A percentile compares a stretch with the other conserved stretches of the same genome.
These are phyloP conservation scores for Metrosideros polymorpha DNA, from an alignment of 441 rosid genomes.

Conservation along the genomic window DNA sequence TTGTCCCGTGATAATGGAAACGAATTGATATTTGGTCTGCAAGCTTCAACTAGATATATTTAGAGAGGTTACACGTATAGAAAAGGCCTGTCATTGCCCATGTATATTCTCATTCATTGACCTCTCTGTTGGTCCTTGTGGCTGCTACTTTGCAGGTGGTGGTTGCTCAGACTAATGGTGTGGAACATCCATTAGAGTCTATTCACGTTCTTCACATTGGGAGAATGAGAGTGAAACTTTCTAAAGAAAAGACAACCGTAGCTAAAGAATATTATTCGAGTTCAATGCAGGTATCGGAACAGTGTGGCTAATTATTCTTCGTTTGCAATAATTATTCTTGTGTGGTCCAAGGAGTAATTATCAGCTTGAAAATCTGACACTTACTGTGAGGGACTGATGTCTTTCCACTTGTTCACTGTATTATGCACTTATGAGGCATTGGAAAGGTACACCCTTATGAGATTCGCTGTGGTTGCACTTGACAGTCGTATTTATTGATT, in stretches of 20 bases:
- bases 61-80: neutral
- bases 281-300: slow-evolving; percentile 62
- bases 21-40: neutral
- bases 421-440: neutral
- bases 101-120: neutral
- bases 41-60: neutral
- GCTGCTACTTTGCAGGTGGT: slow-evolving; percentile 40
- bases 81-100: neutral
- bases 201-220: slow-evolving; percentile 84
- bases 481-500: neutral
- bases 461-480: neutral
- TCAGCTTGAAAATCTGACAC: neutral
- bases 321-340: neutral
- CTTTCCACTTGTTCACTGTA: neutral
- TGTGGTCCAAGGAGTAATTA: neutral
- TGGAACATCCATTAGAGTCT: slow-evolving; percentile 63
- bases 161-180: slow-evolving; percentile 71
- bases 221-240: slow-evolving; percentile 93
- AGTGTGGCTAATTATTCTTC: neutral
- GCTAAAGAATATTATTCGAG: slow-evolving; percentile 84
- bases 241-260: slow-evolving; percentile 58
- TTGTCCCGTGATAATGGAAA: neutral
- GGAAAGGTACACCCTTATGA: neutral
- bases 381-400: neutral
- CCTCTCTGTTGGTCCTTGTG: neutral